Base-by-base conservation (phyloP, 2,329 filamentous ascomycete genomes). In the Calycina herbarum region DNA sequence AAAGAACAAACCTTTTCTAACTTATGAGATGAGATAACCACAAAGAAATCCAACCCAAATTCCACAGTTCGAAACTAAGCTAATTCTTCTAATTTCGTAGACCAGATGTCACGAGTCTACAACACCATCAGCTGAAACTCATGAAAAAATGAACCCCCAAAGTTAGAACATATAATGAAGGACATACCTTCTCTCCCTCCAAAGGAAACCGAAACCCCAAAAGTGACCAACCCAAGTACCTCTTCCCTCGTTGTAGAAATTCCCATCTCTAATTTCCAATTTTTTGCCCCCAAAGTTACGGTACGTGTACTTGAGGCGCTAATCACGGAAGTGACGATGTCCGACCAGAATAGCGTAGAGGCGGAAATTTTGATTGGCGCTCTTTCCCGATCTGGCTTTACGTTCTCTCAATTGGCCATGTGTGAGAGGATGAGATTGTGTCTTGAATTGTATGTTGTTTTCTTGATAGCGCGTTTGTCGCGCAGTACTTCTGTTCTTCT, bases 241-340 rank as follows among this genome's bases (percentile, higher is more conserved):
- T 7, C 17, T 48, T 48, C 42, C 42, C 4, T 48, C 17, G n/a
- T 48, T n/a, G 17, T n/a, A 48, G 17, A 20, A 48, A n/a, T 48
- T 48, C 42, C 42, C 42, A 48, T 48, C 42, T 48, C 42, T 48
- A 48, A n/a, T 7, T n/a, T 48, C 42, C 17, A 48, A 48, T 48
- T n/a, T 38, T 38, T 11, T 38, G 35, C 35, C 35, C 42, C 42
- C 42, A 48, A n/a, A 13, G 15, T 48, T 48, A 20, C n/a, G 17
- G 17, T 48, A 2, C 42, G 15, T 48, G 42, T n/a, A 20, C 17
- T 20, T 48, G 15, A n/a, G 42, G 13, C 42, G n/a, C 42, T 48
- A 48, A 48, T n/a, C 17, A 48, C 42, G 42, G 42, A 48, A n/a
- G n/a, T n/a, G 42, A 48, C n/a, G 42, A n/a, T n/a, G 42, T 20